These are phyloP conservation scores for Tolypocladium inflatum DNA, from an alignment of 2,329 filamentous ascomycete species.

Conservation along the genomic window DNA sequence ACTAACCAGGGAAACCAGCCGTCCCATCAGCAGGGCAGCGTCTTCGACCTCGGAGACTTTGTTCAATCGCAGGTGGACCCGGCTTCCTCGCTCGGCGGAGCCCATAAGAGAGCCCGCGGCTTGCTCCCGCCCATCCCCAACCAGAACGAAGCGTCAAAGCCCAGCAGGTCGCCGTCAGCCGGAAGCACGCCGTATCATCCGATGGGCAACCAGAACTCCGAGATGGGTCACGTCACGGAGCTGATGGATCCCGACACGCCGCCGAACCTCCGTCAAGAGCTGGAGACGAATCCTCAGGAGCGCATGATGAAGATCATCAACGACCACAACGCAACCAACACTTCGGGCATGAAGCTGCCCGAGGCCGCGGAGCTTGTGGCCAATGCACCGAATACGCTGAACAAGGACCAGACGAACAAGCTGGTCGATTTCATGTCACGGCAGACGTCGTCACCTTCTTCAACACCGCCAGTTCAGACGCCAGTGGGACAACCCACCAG, in stretches of 20 bases:
- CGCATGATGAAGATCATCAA: conserved; percentile 58
- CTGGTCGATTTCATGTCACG: conserved; percentile 53
- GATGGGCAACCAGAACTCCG: conserved; percentile 24
- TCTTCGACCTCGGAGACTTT: conserved; percentile 53
- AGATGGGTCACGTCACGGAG: conserved; percentile 50
- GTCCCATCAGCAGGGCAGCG: conserved; percentile 39
- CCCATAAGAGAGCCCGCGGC: conserved; percentile 41
- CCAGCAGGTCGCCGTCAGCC: conserved; percentile 17
- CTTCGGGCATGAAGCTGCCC: conserved; percentile 39
- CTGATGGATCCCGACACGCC: conserved; percentile 46
- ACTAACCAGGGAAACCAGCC: conserved; percentile 40
- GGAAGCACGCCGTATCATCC: conserved; percentile 17
- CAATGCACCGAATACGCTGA: conserved; percentile 44
- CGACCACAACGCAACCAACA: conserved; percentile 48
- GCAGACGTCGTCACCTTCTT: conserved; percentile 18
- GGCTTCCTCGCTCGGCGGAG: conserved; percentile 26
- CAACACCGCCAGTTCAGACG: conserved; percentile 12
- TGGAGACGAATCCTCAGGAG: conserved; percentile 48
- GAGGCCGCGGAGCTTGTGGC: conserved; percentile 41
- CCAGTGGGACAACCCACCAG: conserved; percentile 1
- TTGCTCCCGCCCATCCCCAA: conserved; percentile 45
- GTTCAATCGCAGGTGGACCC: conserved; percentile 36
- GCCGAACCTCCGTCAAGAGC: conserved; percentile 43
- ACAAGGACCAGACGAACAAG: conserved; percentile 46
- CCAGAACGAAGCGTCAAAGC: conserved; percentile 17